Conservation (phyloP, 768 basidiomycete genomes). For the Solioccasus polychromus region DNA sequence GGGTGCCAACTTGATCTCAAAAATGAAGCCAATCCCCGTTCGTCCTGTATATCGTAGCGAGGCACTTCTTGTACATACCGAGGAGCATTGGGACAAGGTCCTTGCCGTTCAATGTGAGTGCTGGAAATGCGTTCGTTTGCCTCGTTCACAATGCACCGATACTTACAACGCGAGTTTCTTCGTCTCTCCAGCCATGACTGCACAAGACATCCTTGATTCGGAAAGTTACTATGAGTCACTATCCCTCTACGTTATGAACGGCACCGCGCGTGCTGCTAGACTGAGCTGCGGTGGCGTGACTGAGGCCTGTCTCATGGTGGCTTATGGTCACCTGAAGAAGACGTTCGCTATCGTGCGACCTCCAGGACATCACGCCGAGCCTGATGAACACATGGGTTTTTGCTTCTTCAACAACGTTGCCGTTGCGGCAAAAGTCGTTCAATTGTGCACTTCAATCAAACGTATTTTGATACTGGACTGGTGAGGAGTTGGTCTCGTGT, state of each 20-base stretch:
- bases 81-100: conserved; percentile 91
- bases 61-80: conserved; percentile 84
- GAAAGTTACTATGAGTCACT: conserved; percentile 84
- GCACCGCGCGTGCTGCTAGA: conserved; percentile 80
- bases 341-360: conserved; percentile 94
- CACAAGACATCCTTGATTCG: conserved; percentile 72
- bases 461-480: conserved; percentile 93
- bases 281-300: conserved; percentile 95
- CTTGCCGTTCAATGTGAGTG: conserved; percentile 75
- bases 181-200: conserved; percentile 56
- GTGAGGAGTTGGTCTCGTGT: conserved; percentile 44
- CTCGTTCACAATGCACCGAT: conserved; percentile 1
- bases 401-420: conserved; percentile 99
- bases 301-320: conserved; percentile 85
- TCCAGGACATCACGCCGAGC: conserved; percentile 98
- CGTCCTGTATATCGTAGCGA: conserved; percentile 74
- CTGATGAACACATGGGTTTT: conserved; percentile 98
- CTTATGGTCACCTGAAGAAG: conserved; percentile 75
- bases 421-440: conserved; percentile 82
- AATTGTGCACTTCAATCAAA: conserved; percentile 64
- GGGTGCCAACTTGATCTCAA: conserved; percentile 52
- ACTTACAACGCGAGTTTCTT: conserved; percentile 16
- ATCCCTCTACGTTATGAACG: conserved; percentile 87
- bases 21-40: conserved; percentile 79
- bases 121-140: conserved; percentile 5